Evolutionary conservation across 2,329 filamentous ascomycete species (phyloP).

Genomic region (Xylaria sp.): DNA sequence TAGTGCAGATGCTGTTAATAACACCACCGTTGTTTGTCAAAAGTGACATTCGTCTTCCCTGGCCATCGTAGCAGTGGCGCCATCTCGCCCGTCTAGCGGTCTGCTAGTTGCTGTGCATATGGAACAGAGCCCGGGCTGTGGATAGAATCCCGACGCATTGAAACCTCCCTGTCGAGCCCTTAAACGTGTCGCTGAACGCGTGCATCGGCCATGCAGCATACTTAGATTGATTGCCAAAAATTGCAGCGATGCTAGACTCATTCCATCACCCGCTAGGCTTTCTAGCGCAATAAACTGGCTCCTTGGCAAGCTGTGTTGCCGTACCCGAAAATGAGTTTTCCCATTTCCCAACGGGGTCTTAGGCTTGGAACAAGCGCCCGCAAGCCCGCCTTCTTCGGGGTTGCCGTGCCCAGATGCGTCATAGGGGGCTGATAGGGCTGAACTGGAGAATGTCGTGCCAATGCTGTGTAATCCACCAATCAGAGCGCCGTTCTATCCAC

Average conservation of each 20-base stretch:
- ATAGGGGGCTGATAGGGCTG: slow-evolving; percentile 40
- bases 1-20: slow-evolving; percentile 1
- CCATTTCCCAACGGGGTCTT: slow-evolving; percentile 23
- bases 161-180: slow-evolving; percentile 25
- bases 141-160: slow-evolving; percentile 38
- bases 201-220: background rate
- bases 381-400: slow-evolving; percentile 33
- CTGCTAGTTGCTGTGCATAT: slow-evolving; percentile 32
- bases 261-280: background rate
- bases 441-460: slow-evolving; percentile 32
- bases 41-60: slow-evolving; percentile 14
- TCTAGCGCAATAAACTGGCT: slow-evolving; percentile 14
- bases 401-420: slow-evolving; percentile 40
- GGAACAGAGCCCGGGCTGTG: slow-evolving; percentile 37
- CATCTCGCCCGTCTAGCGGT: slow-evolving; percentile 38
- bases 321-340: slow-evolving; percentile 28
- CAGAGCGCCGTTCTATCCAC: background rate
- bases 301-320: slow-evolving; percentile 26
- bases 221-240: slow-evolving; percentile 6
- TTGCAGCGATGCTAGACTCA: slow-evolving; percentile 1
- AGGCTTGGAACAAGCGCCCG: slow-evolving; percentile 24
- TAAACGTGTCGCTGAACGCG: slow-evolving; percentile 3
- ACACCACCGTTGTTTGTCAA: slow-evolving; percentile 22
- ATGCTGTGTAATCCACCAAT: slow-evolving; percentile 25
- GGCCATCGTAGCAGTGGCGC: slow-evolving; percentile 31